These are phyloP conservation scores for Saccharomyces hybrid DNA, from an alignment of 1,139 yeast species.

Conservation along the genomic window DNA sequence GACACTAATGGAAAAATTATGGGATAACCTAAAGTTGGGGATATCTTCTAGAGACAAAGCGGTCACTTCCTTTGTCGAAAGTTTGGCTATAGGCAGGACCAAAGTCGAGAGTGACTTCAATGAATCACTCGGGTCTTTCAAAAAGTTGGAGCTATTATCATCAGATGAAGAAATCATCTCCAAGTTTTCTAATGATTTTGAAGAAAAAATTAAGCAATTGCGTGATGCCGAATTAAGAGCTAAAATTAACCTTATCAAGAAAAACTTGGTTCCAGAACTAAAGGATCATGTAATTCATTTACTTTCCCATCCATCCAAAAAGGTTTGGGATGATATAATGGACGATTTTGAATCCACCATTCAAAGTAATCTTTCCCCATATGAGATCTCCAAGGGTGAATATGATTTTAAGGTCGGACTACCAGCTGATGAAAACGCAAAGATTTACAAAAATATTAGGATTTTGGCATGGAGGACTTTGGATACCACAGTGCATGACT, in stretches of 20 bases:
- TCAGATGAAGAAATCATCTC: background rate
- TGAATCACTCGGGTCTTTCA: conserved; percentile 11
- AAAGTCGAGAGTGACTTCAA: conserved; percentile 8
- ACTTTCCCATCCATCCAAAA: conserved; percentile 23
- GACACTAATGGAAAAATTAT: background rate
- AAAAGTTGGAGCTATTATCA: conserved; percentile 10
- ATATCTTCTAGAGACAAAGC: conserved; percentile 10
- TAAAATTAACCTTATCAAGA: conserved; percentile 18
- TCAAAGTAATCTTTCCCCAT: conserved; percentile 30
- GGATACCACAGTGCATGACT: conserved; percentile 51
- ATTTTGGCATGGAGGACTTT: conserved; percentile 60
- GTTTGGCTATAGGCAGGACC: conserved; percentile 16
- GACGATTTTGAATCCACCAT: conserved; percentile 41
- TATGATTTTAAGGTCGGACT: conserved; percentile 66
- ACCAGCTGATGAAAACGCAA: conserved; percentile 36
- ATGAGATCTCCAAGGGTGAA: conserved; percentile 18
- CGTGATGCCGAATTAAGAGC: conserved; percentile 21
- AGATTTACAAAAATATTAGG: conserved; percentile 40
- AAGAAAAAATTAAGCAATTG: conserved; percentile 12
- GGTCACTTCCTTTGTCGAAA: conserved; percentile 20
- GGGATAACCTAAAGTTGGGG: conserved; percentile 9
- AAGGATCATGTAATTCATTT: conserved; percentile 25
- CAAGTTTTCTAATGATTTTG: conserved; percentile 3
- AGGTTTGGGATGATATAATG: conserved; percentile 30
- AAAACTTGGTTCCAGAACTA: conserved; percentile 17